Evolutionary conservation across 495 filamentous ascomycete species (phyloP), one percentile per base, ranked within the genome.

Genomic region (Neurospora sp.): DNA sequence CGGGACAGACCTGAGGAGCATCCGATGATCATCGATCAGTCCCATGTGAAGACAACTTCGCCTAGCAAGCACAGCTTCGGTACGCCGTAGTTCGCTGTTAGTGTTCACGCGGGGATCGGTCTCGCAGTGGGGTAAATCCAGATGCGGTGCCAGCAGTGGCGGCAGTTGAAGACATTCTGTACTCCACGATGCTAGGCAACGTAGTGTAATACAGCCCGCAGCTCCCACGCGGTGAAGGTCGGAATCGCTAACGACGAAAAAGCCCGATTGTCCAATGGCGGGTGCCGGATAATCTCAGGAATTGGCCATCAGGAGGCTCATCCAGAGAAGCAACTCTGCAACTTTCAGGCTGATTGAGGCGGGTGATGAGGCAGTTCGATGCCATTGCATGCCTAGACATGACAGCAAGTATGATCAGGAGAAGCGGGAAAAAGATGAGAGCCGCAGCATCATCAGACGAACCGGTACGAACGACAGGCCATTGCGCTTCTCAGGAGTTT

Each of bases 211-310:
- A 12, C 45, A 53, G 20, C 8, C n/a, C n/a, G 20, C 20, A 22
- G 9, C 45, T 22, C 45, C 10, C 45, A 53, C 45, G 45, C 45
- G 45, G 53, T 61, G 22, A 27, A 31, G 1, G 53, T 65, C 53
- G 27, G 44, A 22, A 10, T 22, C 4, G 44, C 8, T 48, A 27
- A 59, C 1, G 10, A 61, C 5, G 53, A 6, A 35, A 53, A 31
- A 1, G 12, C 12, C 10, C 53, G 22, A 35, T 65, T 8, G 53
- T 65, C 71, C 71, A 73, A 73, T 73, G 59, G 68, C 71, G 71
- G 68, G 71, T 35, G 31, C 22, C 71, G 71, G 71, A 61, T 73
- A 73, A 73, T 70, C 40, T 41, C 45, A 4, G 1, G 22, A 35
- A 8, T 1, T 35, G 27, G 53, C 27, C 27, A 16, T 65, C 53